Base-by-base conservation (phyloP, 495 filamentous ascomycete genomes). In the Friedmanniomyces simplex region DNA sequence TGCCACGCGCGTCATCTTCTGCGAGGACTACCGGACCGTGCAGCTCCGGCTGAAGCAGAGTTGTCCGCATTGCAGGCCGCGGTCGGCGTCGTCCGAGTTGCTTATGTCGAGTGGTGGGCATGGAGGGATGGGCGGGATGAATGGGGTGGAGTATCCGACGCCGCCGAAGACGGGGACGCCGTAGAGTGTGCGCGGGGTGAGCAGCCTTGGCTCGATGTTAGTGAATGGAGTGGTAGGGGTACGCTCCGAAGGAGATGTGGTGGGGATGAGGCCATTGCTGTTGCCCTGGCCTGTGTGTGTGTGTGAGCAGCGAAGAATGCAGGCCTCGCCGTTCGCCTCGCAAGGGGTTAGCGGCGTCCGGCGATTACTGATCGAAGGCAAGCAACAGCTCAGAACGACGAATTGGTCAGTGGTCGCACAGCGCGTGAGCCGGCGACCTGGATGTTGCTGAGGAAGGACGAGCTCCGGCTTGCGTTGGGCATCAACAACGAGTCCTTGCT, bases 1-100 rank as follows among this genome's bases (percentile, higher is more conserved):
- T 41, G 37, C 28, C 18, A 34, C 43, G 11, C 36, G 55, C 13
- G 59, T 58, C 32, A 37, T 62, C 47, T 62, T 57, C 42, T 62
- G 59, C 49, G 58, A 60, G 24, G 58, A 53, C 36, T 60, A 60
- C 43, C 21, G 41, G 14, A 60, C 52, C 12, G 52, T 60, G 4
- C 50, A 36, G 30, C 16, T 39, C 13, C 8, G 37, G 30, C 18
- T 60, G 24, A 2, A 14, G 16, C 28, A 37, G 13, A 13, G 18
- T 8, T 60, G 58, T 50, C 58, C 58, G 22, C 39, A 60, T 50
- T 54, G 52, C 34, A 32, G 26, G 24, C 18, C 51, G 1, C 2
- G 25, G 4, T 7, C 20, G 24, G 20, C 18, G 13, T 25, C 25
- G 24, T 16, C 46, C 7, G 18, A 24, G 3, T 12, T 24, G 12